Evolutionary conservation across 2,329 filamentous ascomycete species (phyloP).

Genomic region (Phyllosticta paracitricarpa): DNA sequence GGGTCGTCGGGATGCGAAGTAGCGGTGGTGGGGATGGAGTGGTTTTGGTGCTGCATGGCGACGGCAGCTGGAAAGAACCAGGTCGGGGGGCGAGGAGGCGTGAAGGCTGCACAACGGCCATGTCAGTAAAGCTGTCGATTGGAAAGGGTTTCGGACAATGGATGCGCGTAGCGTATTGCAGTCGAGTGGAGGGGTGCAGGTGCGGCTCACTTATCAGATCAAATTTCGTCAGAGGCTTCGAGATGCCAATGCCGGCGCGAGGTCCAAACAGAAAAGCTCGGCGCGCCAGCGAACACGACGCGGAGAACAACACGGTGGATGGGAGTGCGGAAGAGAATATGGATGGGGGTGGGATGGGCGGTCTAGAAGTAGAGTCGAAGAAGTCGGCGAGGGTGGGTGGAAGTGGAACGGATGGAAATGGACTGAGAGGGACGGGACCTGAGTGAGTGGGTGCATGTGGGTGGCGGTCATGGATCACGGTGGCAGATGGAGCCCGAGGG

Average conservation of each 20-base stretch:
- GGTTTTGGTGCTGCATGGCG: slow-evolving; percentile 21
- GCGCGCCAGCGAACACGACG: slow-evolving; percentile 6
- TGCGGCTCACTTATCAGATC: slow-evolving; percentile 10
- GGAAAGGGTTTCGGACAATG: background rate
- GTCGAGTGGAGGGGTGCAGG: background rate
- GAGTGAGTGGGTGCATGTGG: background rate
- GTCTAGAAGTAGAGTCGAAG: background rate
- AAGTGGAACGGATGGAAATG: background rate
- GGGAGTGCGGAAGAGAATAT: background rate
- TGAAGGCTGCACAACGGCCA: background rate
- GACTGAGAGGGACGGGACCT: background rate
- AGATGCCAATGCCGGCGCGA: slow-evolving; percentile 1
- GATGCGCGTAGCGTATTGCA: background rate
- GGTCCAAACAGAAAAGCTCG: slow-evolving; percentile 4
- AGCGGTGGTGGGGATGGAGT: slow-evolving; percentile 29
- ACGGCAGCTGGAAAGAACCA: slow-evolving; percentile 14
- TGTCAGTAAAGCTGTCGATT: background rate
- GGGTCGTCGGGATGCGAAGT: slow-evolving; percentile 39
- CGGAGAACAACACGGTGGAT: slow-evolving; percentile 9
- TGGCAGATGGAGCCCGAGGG: background rate
- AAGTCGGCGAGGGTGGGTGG: background rate
- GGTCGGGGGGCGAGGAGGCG: slow-evolving; percentile 2
- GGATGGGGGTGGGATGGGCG: background rate
- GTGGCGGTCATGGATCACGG: background rate
- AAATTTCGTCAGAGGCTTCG: slow-evolving; percentile 7